Evolutionary conservation across 495 filamentous ascomycete species (phyloP), one percentile per base, ranked within the genome.

Genomic region (Penicillium nucicola): DNA sequence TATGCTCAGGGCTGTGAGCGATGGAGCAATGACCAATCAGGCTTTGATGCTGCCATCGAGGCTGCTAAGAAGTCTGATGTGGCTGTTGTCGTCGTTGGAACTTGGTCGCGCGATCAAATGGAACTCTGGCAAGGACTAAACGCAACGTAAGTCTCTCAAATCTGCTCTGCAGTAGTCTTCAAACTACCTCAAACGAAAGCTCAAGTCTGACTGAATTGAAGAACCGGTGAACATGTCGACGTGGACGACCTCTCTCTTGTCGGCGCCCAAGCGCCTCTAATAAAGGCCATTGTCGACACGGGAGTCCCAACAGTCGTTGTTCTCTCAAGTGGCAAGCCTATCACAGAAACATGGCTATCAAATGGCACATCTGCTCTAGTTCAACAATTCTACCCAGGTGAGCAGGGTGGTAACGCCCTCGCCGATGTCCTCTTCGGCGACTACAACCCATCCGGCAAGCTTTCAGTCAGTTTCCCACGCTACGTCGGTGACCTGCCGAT

Each of bases 181-280:
- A 19, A 48, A 17, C 7, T 36, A 25, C n/a, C n/a, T 17, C 22
- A 3, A 5, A 20, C n/a, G 20, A 48, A 50, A 8, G 2, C 2
- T 6, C 6, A 23, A 33, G 15, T 17, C 39, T 44, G 13, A 52
- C 43, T 44, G 8, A 13, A 10, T 19, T 10, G 19, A 25, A 84
- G 81, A 10, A 87, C 84, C 4, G 86, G 85, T 47, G 86, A 90
- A 60, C 84, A 88, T 57, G 80, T 88, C 31, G 85, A 89, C 48
- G 72, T 81, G 4, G 61, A 79, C 40, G 70, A 62, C 43, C 76
- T 89, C 6, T 73, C 81, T 38, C 80, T 88, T 18, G 84, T 88
- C 5, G 84, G 85, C n/a, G 84, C 86, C 15, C 84, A 86, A 74
- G 77, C 76, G 22, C 78, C 79, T 15, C 77, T 88, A 2, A 78